Base-by-base conservation (phyloP, 140 eudicot species). In the Cichorium intybus region DNA sequence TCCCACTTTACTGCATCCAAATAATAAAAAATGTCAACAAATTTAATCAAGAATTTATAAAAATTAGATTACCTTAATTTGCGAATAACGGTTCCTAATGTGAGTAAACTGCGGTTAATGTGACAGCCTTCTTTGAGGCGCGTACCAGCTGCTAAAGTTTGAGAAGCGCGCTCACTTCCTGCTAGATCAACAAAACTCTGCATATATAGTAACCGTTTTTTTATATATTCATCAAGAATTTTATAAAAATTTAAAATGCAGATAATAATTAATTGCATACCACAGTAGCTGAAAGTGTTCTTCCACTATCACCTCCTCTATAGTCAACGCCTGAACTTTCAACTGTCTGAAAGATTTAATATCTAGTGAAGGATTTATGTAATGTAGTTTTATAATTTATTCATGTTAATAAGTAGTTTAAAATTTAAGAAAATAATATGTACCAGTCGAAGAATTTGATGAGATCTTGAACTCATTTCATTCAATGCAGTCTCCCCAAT, bases 401-500 rank as follows among this genome's bases (percentile, higher is more conserved):
- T 34, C 9, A 48, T 66, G 29, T 24, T 54, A 28, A 22, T 14
- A 43, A 57, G 10, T 63, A 39, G 24, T 10, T 21, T n/a, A n/a
- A n/a, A 26, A 10, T 10, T 23, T 5, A 62, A 62, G 21, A 34
- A 57, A 62, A 62, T 14, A 34, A 57, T 34, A 70, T 24, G 35
- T 85, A 91, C 98, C 87, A 91, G 81, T 56, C 86, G 82, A 20
- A 91, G 74, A 65, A 91, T 91, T 72, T 87, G 98, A 73, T 91
- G 98, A 79, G 98, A 91, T 73, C 96, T 79, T 24, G 98, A 91
- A 73, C 98, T 91, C 72, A 67, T 56, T 76, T 91, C 95, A 48
- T 91, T 91, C 28, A 87, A 74, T 63, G 89, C 43, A n/a, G 96
- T 91, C 79, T 91, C 98, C 26, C 96, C 96, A 24, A 74, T 85